Evolutionary conservation across 2,329 filamentous ascomycete genomes (phyloP).

Genomic region (Xylariaceae sp.): DNA sequence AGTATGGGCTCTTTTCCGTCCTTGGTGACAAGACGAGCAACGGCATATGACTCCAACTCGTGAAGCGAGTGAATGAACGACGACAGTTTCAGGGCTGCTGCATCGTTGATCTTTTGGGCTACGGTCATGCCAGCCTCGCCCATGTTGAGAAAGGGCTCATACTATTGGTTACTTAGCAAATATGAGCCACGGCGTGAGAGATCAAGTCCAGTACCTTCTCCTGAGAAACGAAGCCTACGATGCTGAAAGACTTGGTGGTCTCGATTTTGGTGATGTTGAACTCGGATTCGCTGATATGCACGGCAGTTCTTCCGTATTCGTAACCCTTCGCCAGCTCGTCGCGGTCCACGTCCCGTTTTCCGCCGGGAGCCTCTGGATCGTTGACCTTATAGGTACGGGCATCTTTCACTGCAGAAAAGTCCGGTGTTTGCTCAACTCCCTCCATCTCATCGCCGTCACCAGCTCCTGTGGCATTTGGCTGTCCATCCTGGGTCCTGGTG

Average conservation of each 20-base stretch:
- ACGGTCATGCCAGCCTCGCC: conserved; percentile 75
- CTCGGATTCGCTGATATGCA: conserved; percentile 82
- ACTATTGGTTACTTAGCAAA: conserved; percentile 48
- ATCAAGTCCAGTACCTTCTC: conserved; percentile 49
- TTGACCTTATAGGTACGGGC: conserved; percentile 76
- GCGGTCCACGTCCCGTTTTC: conserved; percentile 73
- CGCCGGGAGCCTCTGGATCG: conserved; percentile 67
- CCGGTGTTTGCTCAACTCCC: conserved; percentile 40
- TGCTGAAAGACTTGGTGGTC: conserved; percentile 66
- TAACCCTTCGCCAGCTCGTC: conserved; percentile 90
- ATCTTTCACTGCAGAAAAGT: conserved; percentile 66
- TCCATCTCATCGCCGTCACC: conserved; percentile 44
- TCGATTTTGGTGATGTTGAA: conserved; percentile 84
- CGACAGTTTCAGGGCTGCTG: conserved; percentile 77
- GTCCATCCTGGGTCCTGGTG: conserved; percentile 38
- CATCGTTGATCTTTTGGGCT: conserved; percentile 71
- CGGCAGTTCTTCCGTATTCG: conserved; percentile 85
- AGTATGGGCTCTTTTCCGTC: conserved; percentile 73
- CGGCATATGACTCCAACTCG: conserved; percentile 77
- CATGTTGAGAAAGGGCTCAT: conserved; percentile 80
- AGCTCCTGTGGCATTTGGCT: conserved; percentile 47
- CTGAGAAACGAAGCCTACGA: conserved; percentile 78
- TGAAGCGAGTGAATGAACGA: conserved; percentile 83
- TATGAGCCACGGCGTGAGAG: conserved; percentile 1
- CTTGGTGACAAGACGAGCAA: conserved; percentile 81